Conservation (phyloP, 352 stramenopile species). For the Pythium utonaiense region DNA sequence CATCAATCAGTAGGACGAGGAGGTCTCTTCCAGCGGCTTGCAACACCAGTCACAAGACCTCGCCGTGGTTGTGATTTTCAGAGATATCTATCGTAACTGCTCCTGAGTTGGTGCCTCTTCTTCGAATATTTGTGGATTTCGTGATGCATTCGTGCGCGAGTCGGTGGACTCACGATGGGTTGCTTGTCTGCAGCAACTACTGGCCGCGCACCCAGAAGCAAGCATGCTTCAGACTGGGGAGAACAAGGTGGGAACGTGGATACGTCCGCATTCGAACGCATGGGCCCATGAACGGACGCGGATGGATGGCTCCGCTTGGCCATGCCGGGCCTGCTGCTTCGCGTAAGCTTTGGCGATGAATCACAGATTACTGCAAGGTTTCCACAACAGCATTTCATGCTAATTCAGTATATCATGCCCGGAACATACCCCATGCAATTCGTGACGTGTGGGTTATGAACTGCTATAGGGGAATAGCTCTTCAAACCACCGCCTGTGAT, state of each 20-base stretch:
- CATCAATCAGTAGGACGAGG: too few relatives aligned
- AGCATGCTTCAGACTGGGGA: not conserved
- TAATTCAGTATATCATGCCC: not conserved
- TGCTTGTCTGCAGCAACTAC: not conserved
- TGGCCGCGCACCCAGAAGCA: not conserved
- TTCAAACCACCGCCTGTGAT: not conserved
- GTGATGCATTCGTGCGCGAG: too few relatives aligned
- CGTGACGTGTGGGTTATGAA: not conserved
- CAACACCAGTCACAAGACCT: too few relatives aligned
- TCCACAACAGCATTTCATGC: not conserved
- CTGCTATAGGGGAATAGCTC: not conserved
- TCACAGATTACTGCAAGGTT: not conserved
- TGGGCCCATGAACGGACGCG: not conserved
- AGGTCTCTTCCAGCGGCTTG: too few relatives aligned
- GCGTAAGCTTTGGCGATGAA: too few relatives aligned
- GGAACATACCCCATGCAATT: too few relatives aligned
- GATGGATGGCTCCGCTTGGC: not conserved
- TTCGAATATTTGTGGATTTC: not conserved
- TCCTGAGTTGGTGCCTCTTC: not conserved
- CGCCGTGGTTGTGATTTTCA: not conserved
- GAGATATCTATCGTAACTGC: not conserved
- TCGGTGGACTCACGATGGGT: not conserved
- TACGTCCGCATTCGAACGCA: not conserved
- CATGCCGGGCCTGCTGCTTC: not conserved
- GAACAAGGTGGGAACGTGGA: not conserved